Evolutionary conservation across 73 alveolate species (phyloP).

Genomic region (Strombidium stylifer): DNA sequence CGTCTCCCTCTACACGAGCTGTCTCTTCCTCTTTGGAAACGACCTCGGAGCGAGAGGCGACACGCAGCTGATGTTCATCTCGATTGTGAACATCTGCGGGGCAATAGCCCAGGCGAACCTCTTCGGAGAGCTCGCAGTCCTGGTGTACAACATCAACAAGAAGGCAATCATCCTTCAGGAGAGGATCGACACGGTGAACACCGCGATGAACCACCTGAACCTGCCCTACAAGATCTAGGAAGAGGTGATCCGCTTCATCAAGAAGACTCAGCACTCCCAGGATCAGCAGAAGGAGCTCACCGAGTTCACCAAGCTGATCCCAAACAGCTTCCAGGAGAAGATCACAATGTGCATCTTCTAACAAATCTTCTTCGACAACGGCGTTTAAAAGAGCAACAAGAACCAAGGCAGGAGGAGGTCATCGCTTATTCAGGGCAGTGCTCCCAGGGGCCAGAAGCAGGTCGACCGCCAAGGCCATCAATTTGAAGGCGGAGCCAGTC

Average conservation of each 20-base stretch:
- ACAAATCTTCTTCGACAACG: too few relatives aligned
- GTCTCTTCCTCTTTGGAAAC: constrained; percentile 56
- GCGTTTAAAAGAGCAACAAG: too few relatives aligned
- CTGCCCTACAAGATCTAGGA: constrained; percentile 33
- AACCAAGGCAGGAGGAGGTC: too few relatives aligned
- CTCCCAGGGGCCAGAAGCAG: too few relatives aligned
- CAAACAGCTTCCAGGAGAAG: too few relatives aligned
- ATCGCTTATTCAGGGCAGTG: too few relatives aligned
- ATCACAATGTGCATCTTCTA: too few relatives aligned
- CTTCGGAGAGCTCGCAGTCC: constrained; percentile 67
- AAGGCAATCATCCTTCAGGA: constrained; percentile 37
- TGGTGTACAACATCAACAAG: constrained; percentile 46
- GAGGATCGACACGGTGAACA: constrained; percentile 46
- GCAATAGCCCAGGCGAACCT: constrained; percentile 60
- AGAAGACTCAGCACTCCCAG: constrained; percentile 22
- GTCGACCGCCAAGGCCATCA: too few relatives aligned
- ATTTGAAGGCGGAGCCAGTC: too few relatives aligned
- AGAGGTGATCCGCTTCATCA: constrained; percentile 18
- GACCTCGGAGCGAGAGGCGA: constrained; percentile 35
- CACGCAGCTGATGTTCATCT: constrained; percentile 8
- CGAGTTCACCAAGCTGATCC: too few relatives aligned
- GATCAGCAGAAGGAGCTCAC: constrained; percentile 54
- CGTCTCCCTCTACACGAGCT: constrained; percentile 47
- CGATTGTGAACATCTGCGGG: constrained; percentile 41
- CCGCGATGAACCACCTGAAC: constrained; percentile 49